Base-by-base conservation (phyloP, 2,329 filamentous ascomycete genomes). In the Xylariomycetidae sp. region DNA sequence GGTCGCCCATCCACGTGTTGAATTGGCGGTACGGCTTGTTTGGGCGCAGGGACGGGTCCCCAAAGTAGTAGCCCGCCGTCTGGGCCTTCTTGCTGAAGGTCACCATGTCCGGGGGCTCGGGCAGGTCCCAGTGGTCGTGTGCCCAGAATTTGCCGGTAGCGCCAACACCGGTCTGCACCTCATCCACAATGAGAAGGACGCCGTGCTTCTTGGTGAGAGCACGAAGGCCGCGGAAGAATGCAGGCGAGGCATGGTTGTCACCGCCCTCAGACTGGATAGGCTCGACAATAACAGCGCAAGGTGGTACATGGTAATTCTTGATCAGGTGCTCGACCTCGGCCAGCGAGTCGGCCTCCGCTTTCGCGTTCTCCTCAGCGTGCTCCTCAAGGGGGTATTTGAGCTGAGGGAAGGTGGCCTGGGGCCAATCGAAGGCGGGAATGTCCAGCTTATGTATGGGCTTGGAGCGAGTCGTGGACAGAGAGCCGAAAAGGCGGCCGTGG, bases 1-100 rank as follows among this genome's bases (percentile, higher is more conserved):
- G 88, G 65, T 95, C 88, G 52, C 88, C 88, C 82, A 95, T 93
- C 88, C 88, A 95, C 30, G 87, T 95, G 72, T 95, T 95, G 74
- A 95, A 95, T 65, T 95, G 88, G 42, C 88, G 81, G 71, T 94
- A 95, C 5, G 89, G 84, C 73, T 89, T 89, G 70, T 94, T 94
- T 42, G 88, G 88, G 10, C 85, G 74, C 48, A 95, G 72, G 25
- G 76, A 79, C 8, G 77, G 74, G 70, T 92, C 82, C 40, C 82
- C 82, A 57, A 80, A 95, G 72, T 92, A 95, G 73, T 90, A 95
- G 20, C 88, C 88, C 6, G 89, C 88, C 2, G 88, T 85, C 66
- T 95, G 88, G 3, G 88, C 89, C 72, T 95, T 95, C 72, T 95
- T 95, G 55, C 79, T 85, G 67, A 95, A 95, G 38, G 88, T 95